phyloP scores from a whole-genome alignment of 2,329 filamentous ascomycete species.

The Rhexocercosporidium sp. region DNA sequence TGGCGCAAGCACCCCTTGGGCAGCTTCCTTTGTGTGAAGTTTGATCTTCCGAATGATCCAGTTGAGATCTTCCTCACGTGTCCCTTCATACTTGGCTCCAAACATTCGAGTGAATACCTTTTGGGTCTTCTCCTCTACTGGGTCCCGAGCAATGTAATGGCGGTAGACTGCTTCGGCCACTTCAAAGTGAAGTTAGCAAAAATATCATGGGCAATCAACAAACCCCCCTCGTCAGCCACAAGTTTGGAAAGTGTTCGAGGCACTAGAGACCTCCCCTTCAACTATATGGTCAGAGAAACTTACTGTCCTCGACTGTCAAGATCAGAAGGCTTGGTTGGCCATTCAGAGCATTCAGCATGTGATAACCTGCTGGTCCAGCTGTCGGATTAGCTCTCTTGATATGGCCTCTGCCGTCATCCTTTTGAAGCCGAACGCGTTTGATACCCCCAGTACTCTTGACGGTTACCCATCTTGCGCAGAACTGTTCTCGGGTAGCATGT shows the following conservation, averaged over 20 bases:
- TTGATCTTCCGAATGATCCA: slow-evolving; percentile 9
- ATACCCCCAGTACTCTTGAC: not conserved
- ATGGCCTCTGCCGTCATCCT: not conserved
- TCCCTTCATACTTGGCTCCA: not conserved
- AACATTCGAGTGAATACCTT: slow-evolving; percentile 1
- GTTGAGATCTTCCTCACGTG: not conserved
- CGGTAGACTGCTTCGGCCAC: slow-evolving; percentile 13
- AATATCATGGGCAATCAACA: not conserved
- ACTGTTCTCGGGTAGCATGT: not conserved
- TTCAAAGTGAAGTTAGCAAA: not conserved
- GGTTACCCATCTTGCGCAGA: slow-evolving; percentile 8
- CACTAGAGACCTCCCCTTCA: not conserved
- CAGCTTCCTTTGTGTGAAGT: not conserved
- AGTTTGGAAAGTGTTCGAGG: too few relatives aligned
- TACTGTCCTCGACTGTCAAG: slow-evolving; percentile 7
- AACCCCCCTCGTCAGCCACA: not conserved
- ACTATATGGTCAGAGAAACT: not conserved
- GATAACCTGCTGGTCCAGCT: not conserved
- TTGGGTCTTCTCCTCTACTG: not conserved
- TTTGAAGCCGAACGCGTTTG: not conserved
- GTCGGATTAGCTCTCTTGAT: not conserved
- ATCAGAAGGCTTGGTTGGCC: not conserved
- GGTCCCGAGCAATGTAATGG: not conserved
- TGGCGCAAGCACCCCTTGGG: not conserved
- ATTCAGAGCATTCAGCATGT: not conserved